Conservation (phyloP, 768 basidiomycete genomes). For the Auricularia sp. region DNA sequence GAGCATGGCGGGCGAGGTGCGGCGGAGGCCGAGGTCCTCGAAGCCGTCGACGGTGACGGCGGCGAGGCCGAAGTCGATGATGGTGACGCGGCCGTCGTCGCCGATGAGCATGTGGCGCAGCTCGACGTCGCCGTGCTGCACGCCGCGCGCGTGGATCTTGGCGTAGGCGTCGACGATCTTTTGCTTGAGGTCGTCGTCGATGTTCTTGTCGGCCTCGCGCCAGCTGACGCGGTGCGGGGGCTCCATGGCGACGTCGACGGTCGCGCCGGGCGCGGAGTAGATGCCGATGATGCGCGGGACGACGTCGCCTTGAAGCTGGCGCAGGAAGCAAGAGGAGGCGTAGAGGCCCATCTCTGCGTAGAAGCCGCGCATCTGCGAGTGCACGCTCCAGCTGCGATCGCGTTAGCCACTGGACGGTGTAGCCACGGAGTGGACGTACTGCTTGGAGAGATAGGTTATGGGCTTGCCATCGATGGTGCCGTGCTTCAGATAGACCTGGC, state of each 20-base stretch:
- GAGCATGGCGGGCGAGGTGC: constrained; percentile 32
- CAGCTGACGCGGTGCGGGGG: constrained; percentile 49
- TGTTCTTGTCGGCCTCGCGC: constrained; percentile 47
- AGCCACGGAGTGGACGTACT: constrained; percentile 3
- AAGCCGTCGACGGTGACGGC: constrained; percentile 18
- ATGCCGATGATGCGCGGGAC: constrained; percentile 44
- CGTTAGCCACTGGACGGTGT: background rate
- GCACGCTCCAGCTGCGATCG: background rate
- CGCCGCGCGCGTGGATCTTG: constrained; percentile 36
- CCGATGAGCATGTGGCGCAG: constrained; percentile 46
- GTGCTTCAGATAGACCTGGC: constrained; percentile 2
- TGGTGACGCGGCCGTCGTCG: constrained; percentile 39
- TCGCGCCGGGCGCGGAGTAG: constrained; percentile 26
- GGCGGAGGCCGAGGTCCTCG: constrained; percentile 23
- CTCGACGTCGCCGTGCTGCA: constrained; percentile 38
- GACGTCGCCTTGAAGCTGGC: constrained; percentile 39
- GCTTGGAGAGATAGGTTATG: constrained; percentile 10
- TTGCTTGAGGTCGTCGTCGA: constrained; percentile 41
- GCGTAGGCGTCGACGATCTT: constrained; percentile 40
- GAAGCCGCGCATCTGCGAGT: constrained; percentile 22
- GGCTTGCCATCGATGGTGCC: constrained; percentile 8
- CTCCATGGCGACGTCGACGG: constrained; percentile 38
- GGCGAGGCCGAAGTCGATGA: constrained; percentile 45
- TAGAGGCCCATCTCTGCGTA: constrained; percentile 44
- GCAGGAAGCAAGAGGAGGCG: constrained; percentile 35